Percentiles rank a stretch among this genome's conserved stretches.
Conservation (phyloP, 768 basidiomycete genomes). For the Termitomyces titanicus region DNA sequence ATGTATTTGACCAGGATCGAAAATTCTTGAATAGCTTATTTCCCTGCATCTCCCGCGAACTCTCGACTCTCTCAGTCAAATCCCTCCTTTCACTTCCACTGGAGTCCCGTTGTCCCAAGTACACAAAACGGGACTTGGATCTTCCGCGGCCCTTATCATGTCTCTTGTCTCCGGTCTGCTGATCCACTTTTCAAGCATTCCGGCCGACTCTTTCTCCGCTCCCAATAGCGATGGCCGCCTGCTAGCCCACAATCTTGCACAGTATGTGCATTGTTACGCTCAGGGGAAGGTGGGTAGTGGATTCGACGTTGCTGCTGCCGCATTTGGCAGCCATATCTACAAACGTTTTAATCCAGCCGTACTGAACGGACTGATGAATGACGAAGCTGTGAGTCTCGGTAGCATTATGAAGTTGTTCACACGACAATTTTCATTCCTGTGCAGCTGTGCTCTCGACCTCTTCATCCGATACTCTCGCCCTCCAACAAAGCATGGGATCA, state of each 20-base stretch:
- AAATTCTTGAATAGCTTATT: constrained; percentile 47
- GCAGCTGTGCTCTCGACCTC: constrained; percentile 21
- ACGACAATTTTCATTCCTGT: background rate
- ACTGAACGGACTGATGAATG: constrained; percentile 61
- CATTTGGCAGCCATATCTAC: constrained; percentile 93
- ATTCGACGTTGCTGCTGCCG: constrained; percentile 93
- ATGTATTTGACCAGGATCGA: background rate
- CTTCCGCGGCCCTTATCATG: constrained; percentile 95
- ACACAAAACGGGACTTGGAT: constrained; percentile 98
- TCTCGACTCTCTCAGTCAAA: constrained; percentile 55
- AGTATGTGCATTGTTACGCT: constrained; percentile 92
- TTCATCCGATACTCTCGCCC: constrained; percentile 56
- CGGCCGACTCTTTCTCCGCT: constrained; percentile 42
- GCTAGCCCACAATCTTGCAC: constrained; percentile 88
- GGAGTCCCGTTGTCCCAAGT: constrained; percentile 70
- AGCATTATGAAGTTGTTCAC: background rate
- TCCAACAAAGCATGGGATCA: constrained; percentile 75
- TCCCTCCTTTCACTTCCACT: constrained; percentile 76
- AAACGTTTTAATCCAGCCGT: constrained; percentile 79
- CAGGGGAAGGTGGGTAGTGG: constrained; percentile 99
- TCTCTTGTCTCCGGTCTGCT: constrained; percentile 87
- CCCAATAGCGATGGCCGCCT: constrained; percentile 43
- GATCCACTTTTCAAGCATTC: constrained; percentile 66
- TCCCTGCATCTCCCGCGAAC: constrained; percentile 58
- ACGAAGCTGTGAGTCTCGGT: constrained; percentile 36